A percentile compares a stretch with the other conserved stretches of the same genome.
phyloP scores from a whole-genome alignment of 805 yeast species.

The Metschnikowia similis region DNA sequence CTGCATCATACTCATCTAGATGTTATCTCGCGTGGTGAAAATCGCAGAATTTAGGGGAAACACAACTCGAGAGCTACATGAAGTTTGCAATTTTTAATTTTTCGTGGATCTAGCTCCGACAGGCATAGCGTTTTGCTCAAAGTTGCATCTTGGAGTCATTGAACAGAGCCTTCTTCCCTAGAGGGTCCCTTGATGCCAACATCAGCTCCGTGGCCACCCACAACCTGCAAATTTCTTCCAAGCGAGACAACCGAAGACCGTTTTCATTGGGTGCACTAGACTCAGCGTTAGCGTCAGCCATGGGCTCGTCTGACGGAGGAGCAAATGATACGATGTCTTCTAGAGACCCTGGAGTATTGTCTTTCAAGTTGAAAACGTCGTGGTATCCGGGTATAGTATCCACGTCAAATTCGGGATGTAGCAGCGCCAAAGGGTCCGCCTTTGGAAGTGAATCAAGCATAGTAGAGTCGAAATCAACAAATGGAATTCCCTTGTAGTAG shows the following conservation, averaged over 20 bases:
- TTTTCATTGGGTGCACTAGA: not conserved
- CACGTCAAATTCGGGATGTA: not conserved
- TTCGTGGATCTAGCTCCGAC: not conserved
- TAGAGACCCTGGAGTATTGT: conserved; percentile 1
- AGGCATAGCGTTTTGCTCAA: not conserved
- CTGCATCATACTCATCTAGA: conserved; percentile 10
- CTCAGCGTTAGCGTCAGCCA: not conserved
- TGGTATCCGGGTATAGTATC: not conserved
- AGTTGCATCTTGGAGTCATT: not conserved
- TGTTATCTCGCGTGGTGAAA: not conserved
- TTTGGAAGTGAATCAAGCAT: conserved; percentile 1
- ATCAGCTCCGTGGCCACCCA: conserved; percentile 63
- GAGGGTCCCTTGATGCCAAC: conserved; percentile 21
- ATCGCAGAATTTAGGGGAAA: not conserved
- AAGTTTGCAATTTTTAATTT: not conserved
- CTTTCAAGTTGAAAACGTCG: not conserved
- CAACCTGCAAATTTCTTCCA: conserved; percentile 53
- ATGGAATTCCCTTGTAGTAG: conserved; percentile 6
- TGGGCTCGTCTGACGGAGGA: not conserved
- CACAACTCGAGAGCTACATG: not conserved
- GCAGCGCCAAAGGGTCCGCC: not conserved
- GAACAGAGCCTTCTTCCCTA: not conserved
- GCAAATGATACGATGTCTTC: conserved; percentile 8
- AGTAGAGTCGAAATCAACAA: conserved; percentile 4
- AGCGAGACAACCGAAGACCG: conserved; percentile 32